phyloP scores from a whole-genome alignment of 2,329 filamentous ascomycete species.

The Metarhizium brunneum region DNA sequence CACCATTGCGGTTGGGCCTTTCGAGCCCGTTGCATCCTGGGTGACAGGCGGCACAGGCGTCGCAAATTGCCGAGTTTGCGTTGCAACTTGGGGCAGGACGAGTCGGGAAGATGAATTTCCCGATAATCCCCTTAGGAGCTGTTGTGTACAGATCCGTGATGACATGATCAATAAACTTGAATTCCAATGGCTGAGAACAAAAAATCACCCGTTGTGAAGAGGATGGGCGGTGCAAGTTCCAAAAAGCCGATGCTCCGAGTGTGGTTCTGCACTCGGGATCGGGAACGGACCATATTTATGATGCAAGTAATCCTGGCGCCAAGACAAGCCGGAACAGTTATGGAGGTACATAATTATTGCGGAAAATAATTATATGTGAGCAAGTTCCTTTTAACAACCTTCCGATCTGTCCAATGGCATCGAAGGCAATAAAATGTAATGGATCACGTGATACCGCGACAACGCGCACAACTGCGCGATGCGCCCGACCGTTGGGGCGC shows the following conservation, averaged over 20 bases:
- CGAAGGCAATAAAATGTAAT: constrained; percentile 11
- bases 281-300: constrained; percentile 1
- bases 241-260: constrained; percentile 2
- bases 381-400: constrained; percentile 7
- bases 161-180: constrained; percentile 17
- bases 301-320: neutral
- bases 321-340: neutral
- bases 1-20: constrained; percentile 93
- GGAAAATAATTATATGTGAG: neutral
- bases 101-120: constrained; percentile 17
- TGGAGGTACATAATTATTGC: neutral
- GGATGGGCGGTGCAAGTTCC: neutral
- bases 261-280: neutral
- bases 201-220: neutral
- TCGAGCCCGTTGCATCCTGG: constrained; percentile 58
- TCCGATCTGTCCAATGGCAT: constrained; percentile 16
- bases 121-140: constrained; percentile 19
- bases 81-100: constrained; percentile 19
- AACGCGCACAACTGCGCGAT: constrained; percentile 8
- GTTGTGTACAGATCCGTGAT: constrained; percentile 19
- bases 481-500: constrained; percentile 6
- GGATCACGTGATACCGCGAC: constrained; percentile 23
- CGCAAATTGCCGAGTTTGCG: constrained; percentile 24
- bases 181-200: neutral
- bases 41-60: constrained; percentile 62